Base-by-base conservation (phyloP, 78 protist species). In the Polysphondylium violaceum region DNA sequence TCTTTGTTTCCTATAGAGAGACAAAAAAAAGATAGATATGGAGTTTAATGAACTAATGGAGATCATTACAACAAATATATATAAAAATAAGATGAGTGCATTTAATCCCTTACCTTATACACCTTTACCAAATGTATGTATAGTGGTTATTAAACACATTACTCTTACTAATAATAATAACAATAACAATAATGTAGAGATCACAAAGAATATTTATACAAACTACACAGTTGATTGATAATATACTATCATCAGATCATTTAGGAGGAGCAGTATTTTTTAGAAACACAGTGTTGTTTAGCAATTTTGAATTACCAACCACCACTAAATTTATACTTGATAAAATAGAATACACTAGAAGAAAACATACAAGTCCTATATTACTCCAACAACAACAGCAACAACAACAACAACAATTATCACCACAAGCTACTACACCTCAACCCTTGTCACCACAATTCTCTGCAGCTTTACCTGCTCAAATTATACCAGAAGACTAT, bases 91-190 rank as follows among this genome's bases (percentile, higher is more conserved):
- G 53, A 79, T 53, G 61, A 23, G 21, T 25, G 36, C 88, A 8
- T 79, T 79, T 67, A 47, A 55, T 35, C 88, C 88, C n/a, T n/a
- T 79, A 51, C 88, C 88, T 3, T 79, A 79, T 67, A 79, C 67
- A 55, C 88, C 88, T 23, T 67, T 79, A 67, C 88, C 88, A 36
- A 19, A 53, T 50, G 87, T 76, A 76, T 61, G 40, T 44, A n/a
- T n/a, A n/a, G n/a, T n/a, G n/a, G n/a, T n/a, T n/a, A n/a, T n/a
- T n/a, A n/a, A n/a, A n/a, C n/a, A n/a, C n/a, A n/a, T n/a, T n/a
- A n/a, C n/a, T n/a, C 8, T 21, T n/a, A 58, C 9, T 58, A 58
- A 58, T 58, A 58, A 58, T 58, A 58, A 58, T 58, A 21, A 58
- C 56, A 29, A 50, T 19, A 25, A 27, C 8, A 27, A 25, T 43